Evolutionary conservation across 2,329 filamentous ascomycete genomes (phyloP).

Genomic region (Chaetomium sp.): DNA sequence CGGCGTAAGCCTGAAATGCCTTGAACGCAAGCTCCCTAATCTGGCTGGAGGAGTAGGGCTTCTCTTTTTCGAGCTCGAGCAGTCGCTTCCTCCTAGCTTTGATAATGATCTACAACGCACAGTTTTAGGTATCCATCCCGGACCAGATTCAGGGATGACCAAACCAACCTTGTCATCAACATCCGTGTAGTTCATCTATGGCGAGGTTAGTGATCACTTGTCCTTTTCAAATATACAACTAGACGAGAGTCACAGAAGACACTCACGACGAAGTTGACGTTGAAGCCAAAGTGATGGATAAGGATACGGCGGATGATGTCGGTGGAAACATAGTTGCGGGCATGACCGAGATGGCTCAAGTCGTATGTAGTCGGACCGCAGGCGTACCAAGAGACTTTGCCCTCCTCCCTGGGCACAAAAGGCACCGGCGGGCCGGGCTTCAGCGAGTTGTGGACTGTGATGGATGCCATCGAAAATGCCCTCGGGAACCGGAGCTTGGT

Average conservation of each 20-base stretch:
- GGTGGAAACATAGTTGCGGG: conserved; percentile 83
- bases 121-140: neutral
- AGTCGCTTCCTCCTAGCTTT: conserved; percentile 75
- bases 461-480: conserved; percentile 48
- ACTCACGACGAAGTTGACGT: conserved; percentile 71
- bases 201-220: neutral
- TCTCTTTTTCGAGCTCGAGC: conserved; percentile 76
- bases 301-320: conserved; percentile 86
- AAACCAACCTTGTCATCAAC: conserved; percentile 46
- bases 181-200: conserved; percentile 82
- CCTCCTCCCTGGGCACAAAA: conserved; percentile 71
- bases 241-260: neutral
- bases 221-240: neutral
- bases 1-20: conserved; percentile 59
- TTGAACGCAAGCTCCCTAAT: conserved; percentile 51
- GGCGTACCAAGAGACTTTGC: conserved; percentile 81
- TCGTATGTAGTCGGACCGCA: conserved; percentile 88
- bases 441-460: conserved; percentile 81
- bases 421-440: conserved; percentile 70
- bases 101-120: conserved; percentile 54
- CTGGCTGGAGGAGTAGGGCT: conserved; percentile 55
- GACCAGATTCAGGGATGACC: neutral
- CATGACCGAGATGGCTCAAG: conserved; percentile 79
- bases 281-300: conserved; percentile 78
- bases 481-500: conserved; percentile 17